A percentile compares a stretch with the other conserved stretches of the same genome.
phyloP scores from a whole-genome alignment of 169 alveolate genomes.

The Plasmodium berghei region DNA sequence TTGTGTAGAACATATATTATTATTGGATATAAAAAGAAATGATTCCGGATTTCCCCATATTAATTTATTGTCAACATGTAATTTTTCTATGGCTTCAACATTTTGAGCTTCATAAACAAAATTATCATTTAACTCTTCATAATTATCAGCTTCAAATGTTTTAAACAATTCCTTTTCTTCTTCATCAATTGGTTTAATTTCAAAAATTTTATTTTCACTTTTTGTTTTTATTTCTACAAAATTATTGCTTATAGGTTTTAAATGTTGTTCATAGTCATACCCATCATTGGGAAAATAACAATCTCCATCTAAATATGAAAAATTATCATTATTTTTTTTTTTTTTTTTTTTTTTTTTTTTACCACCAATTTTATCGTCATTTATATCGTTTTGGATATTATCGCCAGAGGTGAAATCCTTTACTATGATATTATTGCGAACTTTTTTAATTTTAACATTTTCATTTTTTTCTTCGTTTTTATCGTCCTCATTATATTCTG shows the following conservation, averaged over 20 bases:
- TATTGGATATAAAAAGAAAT: constrained; percentile 10
- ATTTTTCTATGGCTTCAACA: constrained; percentile 53
- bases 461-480: not conserved
- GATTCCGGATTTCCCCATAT: constrained; percentile 83
- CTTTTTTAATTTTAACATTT: not conserved
- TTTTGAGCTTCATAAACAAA: constrained; percentile 83
- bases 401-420: not conserved
- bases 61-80: constrained; percentile 76
- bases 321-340: constrained; percentile 9
- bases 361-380: not conserved
- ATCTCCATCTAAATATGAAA: constrained; percentile 82
- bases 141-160: constrained; percentile 78
- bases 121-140: constrained; percentile 85
- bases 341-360: constrained; percentile 15
- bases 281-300: constrained; percentile 88
- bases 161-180: constrained; percentile 81
- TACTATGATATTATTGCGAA: not conserved
- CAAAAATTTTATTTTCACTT: constrained; percentile 29
- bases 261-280: constrained; percentile 85
- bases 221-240: constrained; percentile 77
- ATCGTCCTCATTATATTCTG: not conserved
- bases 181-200: constrained; percentile 53
- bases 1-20: not conserved
- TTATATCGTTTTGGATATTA: not conserved
- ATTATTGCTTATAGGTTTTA: constrained; percentile 81